A percentile compares a stretch with the other conserved stretches of the same genome.
Conservation (phyloP, 2,329 filamentous ascomycete species). For the Erysiphe pulchra region DNA sequence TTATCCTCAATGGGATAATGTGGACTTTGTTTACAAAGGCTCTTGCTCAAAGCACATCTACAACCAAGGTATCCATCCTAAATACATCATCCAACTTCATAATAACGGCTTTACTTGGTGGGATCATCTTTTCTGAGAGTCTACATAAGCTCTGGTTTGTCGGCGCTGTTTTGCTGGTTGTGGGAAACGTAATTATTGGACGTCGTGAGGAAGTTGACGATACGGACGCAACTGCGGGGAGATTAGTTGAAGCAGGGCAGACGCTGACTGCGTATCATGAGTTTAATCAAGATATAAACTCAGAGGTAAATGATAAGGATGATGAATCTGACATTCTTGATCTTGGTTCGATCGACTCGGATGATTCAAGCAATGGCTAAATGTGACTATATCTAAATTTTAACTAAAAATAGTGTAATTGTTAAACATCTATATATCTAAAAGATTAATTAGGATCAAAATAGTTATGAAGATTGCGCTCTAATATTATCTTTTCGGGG, state of each 20-base stretch:
- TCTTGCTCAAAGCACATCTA: slow-evolving; percentile 46
- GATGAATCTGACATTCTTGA: too few relatives aligned
- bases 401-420: too few relatives aligned
- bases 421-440: too few relatives aligned
- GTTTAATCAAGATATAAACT: too few relatives aligned
- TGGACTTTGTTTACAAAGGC: slow-evolving; percentile 64
- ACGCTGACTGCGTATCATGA: too few relatives aligned
- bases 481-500: too few relatives aligned
- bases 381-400: too few relatives aligned
- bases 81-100: slow-evolving; percentile 68
- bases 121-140: slow-evolving; percentile 42
- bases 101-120: slow-evolving; percentile 46
- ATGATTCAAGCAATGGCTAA: too few relatives aligned
- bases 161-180: slow-evolving; percentile 45
- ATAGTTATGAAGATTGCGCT: too few relatives aligned
- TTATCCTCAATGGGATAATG: slow-evolving; percentile 24
- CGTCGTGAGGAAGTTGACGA: slow-evolving; percentile 31
- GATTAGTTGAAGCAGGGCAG: background rate
- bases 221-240: background rate
- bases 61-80: slow-evolving; percentile 56
- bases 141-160: slow-evolving; percentile 54
- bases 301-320: too few relatives aligned
- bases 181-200: slow-evolving; percentile 56
- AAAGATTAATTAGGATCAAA: too few relatives aligned
- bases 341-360: too few relatives aligned